phyloP scores from a whole-genome alignment of 1,284 basidiomycete species.

The Melampsora larici-populina region DNA sequence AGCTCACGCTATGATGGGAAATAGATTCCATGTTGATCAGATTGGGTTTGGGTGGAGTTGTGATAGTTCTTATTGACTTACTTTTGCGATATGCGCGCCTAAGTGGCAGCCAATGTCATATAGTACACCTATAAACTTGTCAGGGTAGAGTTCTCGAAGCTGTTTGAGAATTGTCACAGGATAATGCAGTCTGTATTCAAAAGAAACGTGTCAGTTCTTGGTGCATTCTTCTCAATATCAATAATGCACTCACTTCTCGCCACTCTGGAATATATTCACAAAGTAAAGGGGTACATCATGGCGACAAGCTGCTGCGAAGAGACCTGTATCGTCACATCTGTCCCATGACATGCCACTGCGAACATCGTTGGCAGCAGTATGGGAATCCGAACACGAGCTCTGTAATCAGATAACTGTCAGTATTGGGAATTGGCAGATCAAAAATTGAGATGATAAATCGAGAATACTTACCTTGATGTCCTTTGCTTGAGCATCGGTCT shows the following conservation, averaged over 20 bases:
- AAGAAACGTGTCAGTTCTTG: no score
- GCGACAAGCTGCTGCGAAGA: no score
- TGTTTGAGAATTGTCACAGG: not conserved
- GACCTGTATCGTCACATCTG: not conserved
- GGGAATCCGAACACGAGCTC: not conserved
- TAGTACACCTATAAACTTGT: not conserved
- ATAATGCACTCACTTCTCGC: not conserved
- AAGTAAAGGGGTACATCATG: no score
- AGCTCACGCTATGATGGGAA: not conserved
- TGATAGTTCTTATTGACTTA: not conserved
- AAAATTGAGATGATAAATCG: not conserved
- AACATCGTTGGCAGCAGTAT: not conserved
- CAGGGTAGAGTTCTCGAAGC: not conserved
- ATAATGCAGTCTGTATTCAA: no score
- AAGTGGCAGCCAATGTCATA: no score
- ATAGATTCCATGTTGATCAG: not conserved
- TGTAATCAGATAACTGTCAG: not conserved
- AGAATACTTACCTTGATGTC: not conserved
- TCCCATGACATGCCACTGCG: not conserved
- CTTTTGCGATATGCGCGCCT: not conserved
- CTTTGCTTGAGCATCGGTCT: not conserved
- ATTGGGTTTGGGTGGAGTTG: not conserved
- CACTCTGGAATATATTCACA: not conserved
- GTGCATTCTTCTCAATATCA: no score
- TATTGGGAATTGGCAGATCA: no score